Base-by-base conservation (phyloP, 108 stramenopile genomes). In the Mayamaea pseudoterrestris region DNA sequence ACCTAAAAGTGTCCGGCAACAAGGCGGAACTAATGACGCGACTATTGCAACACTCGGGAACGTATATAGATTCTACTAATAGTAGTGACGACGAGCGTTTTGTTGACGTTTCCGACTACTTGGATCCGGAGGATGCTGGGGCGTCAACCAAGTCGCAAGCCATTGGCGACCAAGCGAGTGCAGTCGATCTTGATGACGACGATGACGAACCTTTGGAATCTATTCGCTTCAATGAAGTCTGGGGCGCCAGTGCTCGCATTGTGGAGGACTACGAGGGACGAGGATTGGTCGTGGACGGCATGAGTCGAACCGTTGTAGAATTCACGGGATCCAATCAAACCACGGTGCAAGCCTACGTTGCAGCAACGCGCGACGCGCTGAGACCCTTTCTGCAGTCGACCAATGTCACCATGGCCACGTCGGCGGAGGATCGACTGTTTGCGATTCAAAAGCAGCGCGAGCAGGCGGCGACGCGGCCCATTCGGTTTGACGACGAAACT, bases 201-300 rank as follows among this genome's bases (percentile, higher is more conserved):
- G 44, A 42, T 16, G 41, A 45, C 35, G 43, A 67, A 27, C 72
- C 85, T n/a, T n/a, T n/a, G n/a, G n/a, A n/a, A n/a, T n/a, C n/a
- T n/a, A n/a, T n/a, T n/a, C n/a, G n/a, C n/a, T n/a, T n/a, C n/a
- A n/a, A n/a, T n/a, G 87, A 89, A 63, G 78, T 77, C 3, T 89
- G 87, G 87, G 87, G 87, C 34, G 49, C 66, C 9, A 80, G 84
- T 37, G 82, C 82, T 13, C 65, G 50, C 27, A 84, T 89, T 61
- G 78, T 89, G 0, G 70, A 82, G 23, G 87, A 89, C 44, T 82
- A 76, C 43, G 82, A 89, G 57, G 82, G 80, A 25, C 67, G 74
- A 26, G 58, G 66, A 27, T 44, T 77, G 0, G 70, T 89, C 1
- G 75, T 89, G 9, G 87, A 89, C 60, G 57, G 60, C 24, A 43